Evolutionary conservation across 495 filamentous ascomycete genomes (phyloP).

Genomic region (Sphaerosporella brunnea): DNA sequence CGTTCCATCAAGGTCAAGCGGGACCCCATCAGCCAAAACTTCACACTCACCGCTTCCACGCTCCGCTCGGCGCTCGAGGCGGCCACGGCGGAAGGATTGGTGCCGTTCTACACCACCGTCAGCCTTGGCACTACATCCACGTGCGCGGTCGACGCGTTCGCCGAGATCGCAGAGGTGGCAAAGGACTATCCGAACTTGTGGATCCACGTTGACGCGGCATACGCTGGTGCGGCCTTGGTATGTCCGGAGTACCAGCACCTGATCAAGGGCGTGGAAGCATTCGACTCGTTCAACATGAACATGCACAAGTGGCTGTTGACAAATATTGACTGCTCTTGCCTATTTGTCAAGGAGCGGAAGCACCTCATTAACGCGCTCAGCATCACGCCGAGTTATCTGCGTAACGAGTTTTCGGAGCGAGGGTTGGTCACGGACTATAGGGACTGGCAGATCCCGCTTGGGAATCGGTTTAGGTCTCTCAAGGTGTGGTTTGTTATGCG

Average conservation of each 20-base stretch:
- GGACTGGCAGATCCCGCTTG: conserved; percentile 96
- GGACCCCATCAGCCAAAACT: conserved; percentile 34
- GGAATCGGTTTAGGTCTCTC: conserved; percentile 72
- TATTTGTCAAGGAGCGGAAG: conserved; percentile 56
- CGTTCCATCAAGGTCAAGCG: conserved; percentile 43
- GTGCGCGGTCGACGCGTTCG: conserved; percentile 70
- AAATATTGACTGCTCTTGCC: conserved; percentile 79
- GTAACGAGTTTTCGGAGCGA: conserved; percentile 58
- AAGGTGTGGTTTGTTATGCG: conserved; percentile 97
- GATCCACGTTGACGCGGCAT: conserved; percentile 92
- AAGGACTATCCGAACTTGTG: conserved; percentile 51
- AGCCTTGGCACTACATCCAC: conserved; percentile 77
- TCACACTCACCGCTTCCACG: conserved; percentile 49
- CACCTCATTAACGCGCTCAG: conserved; percentile 63
- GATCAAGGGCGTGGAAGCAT: conserved; percentile 39
- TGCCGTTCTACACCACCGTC: conserved; percentile 74
- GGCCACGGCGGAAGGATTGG: conserved; percentile 44
- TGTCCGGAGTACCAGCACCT: conserved; percentile 71
- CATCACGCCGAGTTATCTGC: conserved; percentile 67
- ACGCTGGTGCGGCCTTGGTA: conserved; percentile 70
- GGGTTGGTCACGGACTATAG: conserved; percentile 90
- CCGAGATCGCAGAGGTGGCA: conserved; percentile 46
- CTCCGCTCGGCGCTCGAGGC: conserved; percentile 44
- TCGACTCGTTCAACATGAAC: conserved; percentile 86
- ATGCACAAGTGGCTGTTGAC: conserved; percentile 97